Evolutionary conservation across 2,329 filamentous ascomycete species (phyloP), one percentile per base, ranked within the genome.

Genomic region (Alternaria sp.): DNA sequence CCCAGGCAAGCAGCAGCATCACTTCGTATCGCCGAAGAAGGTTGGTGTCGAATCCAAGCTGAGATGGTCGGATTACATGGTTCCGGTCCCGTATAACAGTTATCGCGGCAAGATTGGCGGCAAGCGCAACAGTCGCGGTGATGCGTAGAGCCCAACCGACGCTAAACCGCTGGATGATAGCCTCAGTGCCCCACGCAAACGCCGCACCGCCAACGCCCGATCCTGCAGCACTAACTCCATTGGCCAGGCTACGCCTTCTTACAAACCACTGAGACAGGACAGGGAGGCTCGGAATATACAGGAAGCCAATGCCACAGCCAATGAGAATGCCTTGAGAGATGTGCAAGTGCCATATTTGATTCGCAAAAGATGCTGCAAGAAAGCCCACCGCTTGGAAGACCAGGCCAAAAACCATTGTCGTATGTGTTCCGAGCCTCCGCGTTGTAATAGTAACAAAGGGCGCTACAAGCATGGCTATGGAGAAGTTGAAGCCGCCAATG

Each of bases 181-280:
- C 66, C 29, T 71, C 62, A 0, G 77, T 77, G 0, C 68, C 74
- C 39, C 77, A 69, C 1, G 63, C 50, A 10, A 72, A 60, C 4
- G 75, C 68, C 5, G 78, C 54, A 1, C 80, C 80, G 1, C 80
- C 80, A 8, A 78, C 67, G 0, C 80, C 80, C 5, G 77, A 76
- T 0, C 80, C 80, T 1, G 77, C 74, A 7, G 69, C 66, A 11
- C 71, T 72, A 24, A 82, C 73, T 0, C 78, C 79, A 28, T 77
- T 79, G 2, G 79, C 80, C 3, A 82, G 61, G 33, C 75, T 77
- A 0, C 81, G 68, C 13, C 67, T 69, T 17, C 62, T 70, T 7
- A 63, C 57, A 60, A 82, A 83, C 80, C 80, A 82, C 46, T 82
- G 78, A 1, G 76, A 73, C 0, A 78, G 60, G 3, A 81, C 69